phyloP scores from a whole-genome alignment of 2,329 filamentous ascomycete genomes.

The Pseudocercospora crystallina region DNA sequence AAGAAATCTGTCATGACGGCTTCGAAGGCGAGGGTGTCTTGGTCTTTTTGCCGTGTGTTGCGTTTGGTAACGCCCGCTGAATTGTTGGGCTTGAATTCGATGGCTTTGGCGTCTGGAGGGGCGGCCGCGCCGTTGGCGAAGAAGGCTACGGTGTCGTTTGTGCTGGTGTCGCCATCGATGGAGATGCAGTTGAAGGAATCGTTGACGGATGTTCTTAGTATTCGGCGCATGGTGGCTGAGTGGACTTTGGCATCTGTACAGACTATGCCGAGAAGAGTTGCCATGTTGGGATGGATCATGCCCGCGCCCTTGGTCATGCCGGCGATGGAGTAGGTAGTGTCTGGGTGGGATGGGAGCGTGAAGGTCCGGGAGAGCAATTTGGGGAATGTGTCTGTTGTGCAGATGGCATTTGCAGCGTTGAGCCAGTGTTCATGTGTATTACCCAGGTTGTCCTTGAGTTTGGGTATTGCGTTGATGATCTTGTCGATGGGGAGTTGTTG shows the following conservation, averaged over 20 bases:
- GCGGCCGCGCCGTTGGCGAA: conserved; percentile 88
- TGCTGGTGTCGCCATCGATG: conserved; percentile 94
- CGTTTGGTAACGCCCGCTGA: not conserved
- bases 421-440: conserved; percentile 84
- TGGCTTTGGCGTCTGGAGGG: conserved; percentile 18
- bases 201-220: conserved; percentile 73
- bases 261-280: conserved; percentile 85
- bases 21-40: conserved; percentile 3
- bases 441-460: conserved; percentile 69
- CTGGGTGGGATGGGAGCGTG: conserved; percentile 75
- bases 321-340: conserved; percentile 75
- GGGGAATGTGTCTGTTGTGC: conserved; percentile 97
- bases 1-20: conserved; percentile 77
- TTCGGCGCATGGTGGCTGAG: conserved; percentile 61
- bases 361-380: conserved; percentile 88
- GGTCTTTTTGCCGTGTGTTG: not conserved
- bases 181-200: conserved; percentile 95
- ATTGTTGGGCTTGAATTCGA: not conserved
- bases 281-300: conserved; percentile 99
- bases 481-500: conserved; percentile 90
- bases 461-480: conserved; percentile 79
- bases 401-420: conserved; percentile 82
- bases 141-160: conserved; percentile 92
- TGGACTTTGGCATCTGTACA: conserved; percentile 86
- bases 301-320: conserved; percentile 98